Conservation (phyloP, 2,329 filamentous ascomycete genomes). For the Blastomyces gilchristii region DNA sequence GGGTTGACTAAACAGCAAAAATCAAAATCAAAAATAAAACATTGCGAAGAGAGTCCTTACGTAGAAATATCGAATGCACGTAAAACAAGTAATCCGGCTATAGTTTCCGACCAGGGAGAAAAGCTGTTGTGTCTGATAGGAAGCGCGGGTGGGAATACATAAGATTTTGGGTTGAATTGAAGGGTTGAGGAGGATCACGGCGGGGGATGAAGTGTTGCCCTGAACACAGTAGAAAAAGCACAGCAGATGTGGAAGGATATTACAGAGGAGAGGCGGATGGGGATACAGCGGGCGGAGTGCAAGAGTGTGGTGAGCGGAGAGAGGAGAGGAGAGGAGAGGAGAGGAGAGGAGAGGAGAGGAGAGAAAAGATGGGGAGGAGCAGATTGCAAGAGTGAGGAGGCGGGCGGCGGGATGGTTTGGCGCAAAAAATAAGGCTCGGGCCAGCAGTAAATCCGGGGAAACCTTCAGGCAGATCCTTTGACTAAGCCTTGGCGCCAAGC, state of each 20-base stretch:
- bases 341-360: neutral
- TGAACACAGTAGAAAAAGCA: neutral
- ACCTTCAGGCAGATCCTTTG: slow-evolving; percentile 2
- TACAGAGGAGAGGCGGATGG: neutral
- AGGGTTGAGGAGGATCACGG: too few species aligned
- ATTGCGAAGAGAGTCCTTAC: neutral
- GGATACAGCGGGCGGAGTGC: neutral
- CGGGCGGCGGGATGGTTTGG: neutral
- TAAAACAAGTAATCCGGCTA: neutral
- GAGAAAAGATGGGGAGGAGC: neutral
- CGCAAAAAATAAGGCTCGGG: neutral
- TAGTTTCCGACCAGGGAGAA: neutral
- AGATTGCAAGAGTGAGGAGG: neutral
- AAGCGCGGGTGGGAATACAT: neutral
- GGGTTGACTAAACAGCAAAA: neutral
- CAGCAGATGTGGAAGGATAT: neutral
- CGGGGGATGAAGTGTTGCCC: neutral
- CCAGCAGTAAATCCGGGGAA: slow-evolving; percentile 10
- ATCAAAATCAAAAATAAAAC: neutral
- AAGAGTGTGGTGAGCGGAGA: neutral
- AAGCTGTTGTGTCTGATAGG: neutral
- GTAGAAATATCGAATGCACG: neutral
- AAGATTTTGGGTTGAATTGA: neutral
- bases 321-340: neutral
- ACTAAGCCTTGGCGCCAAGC: neutral